Evolutionary conservation across 495 filamentous ascomycete species (phyloP).

Genomic region (Penicillium cinerascens): DNA sequence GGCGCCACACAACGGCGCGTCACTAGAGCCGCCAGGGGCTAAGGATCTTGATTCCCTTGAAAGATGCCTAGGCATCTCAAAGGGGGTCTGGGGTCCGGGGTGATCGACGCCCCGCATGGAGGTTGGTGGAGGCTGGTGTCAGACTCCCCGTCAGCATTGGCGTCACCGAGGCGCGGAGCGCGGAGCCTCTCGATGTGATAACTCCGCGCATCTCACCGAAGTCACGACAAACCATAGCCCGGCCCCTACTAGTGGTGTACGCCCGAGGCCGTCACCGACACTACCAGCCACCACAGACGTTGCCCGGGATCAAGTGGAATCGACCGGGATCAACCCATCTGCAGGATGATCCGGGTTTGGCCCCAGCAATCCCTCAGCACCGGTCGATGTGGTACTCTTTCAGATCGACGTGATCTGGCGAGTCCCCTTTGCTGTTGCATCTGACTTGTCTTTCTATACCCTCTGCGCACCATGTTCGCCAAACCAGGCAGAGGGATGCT

Average conservation of each 20-base stretch:
- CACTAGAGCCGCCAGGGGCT: too few species aligned
- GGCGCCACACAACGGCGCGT: background rate
- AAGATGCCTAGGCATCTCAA: background rate
- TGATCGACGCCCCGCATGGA: background rate
- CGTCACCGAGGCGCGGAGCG: background rate
- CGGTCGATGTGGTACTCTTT: background rate
- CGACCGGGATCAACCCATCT: background rate
- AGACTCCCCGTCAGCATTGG: background rate
- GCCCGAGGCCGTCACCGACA: too few species aligned
- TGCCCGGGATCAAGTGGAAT: background rate
- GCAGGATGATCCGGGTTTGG: background rate
- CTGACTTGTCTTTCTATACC: background rate
- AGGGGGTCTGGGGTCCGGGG: background rate
- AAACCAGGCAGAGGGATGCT: slow-evolving; percentile 6
- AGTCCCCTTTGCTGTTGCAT: background rate
- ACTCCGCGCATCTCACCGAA: background rate
- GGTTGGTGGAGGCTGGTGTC: background rate
- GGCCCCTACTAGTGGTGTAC: background rate
- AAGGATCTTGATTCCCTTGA: too few species aligned
- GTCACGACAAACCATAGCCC: background rate
- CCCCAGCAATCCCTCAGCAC: background rate
- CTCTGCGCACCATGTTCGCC: slow-evolving; percentile 1
- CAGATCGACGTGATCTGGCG: background rate
- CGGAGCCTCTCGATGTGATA: too few species aligned
- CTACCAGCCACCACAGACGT: background rate